These are phyloP conservation scores for Hericium coralloides DNA, from an alignment of 768 basidiomycete species.

Conservation along the genomic window DNA sequence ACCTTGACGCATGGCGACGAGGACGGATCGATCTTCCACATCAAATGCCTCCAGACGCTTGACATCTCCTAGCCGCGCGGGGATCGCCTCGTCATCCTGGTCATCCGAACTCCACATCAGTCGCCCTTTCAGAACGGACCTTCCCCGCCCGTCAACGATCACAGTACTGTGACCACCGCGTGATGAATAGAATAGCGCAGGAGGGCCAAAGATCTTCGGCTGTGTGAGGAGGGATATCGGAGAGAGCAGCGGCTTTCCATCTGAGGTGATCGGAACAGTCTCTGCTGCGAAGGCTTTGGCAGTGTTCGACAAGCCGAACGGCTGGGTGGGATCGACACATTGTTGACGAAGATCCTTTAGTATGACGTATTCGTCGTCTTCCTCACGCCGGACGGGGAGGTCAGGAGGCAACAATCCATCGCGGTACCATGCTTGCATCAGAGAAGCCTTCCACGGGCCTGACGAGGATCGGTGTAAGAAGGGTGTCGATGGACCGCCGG, in stretches of 20 bases:
- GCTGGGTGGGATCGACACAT: slow-evolving; percentile 73
- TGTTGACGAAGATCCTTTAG: slow-evolving; percentile 71
- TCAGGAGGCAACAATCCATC: slow-evolving; percentile 77
- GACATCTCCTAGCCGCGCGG: slow-evolving; percentile 63
- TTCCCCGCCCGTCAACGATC: slow-evolving; percentile 79
- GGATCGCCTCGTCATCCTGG: slow-evolving; percentile 29
- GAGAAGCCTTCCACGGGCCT: slow-evolving; percentile 84
- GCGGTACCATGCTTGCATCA: slow-evolving; percentile 88
- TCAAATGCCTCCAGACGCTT: slow-evolving; percentile 81
- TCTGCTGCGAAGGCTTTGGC: slow-evolving; percentile 16
- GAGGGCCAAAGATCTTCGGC: slow-evolving; percentile 78
- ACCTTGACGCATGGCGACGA: slow-evolving; percentile 82
- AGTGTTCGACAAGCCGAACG: slow-evolving; percentile 46
- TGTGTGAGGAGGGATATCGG: slow-evolving; percentile 75
- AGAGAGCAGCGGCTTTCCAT: slow-evolving; percentile 49
- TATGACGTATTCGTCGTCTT: slow-evolving; percentile 56
- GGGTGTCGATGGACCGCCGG: too few relatives aligned
- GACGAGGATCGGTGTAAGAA: neutral
- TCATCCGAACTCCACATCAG: slow-evolving; percentile 74
- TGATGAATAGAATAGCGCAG: slow-evolving; percentile 79
- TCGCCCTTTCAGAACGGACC: slow-evolving; percentile 74
- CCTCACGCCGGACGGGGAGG: slow-evolving; percentile 72
- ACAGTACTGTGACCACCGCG: slow-evolving; percentile 86
- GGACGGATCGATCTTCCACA: slow-evolving; percentile 60
- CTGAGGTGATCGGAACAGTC: slow-evolving; percentile 21